Percentiles rank a stretch among this genome's conserved stretches.
Evolutionary conservation across 495 filamentous ascomycete genomes (phyloP).

Genomic region (Lophium mytilinum): DNA sequence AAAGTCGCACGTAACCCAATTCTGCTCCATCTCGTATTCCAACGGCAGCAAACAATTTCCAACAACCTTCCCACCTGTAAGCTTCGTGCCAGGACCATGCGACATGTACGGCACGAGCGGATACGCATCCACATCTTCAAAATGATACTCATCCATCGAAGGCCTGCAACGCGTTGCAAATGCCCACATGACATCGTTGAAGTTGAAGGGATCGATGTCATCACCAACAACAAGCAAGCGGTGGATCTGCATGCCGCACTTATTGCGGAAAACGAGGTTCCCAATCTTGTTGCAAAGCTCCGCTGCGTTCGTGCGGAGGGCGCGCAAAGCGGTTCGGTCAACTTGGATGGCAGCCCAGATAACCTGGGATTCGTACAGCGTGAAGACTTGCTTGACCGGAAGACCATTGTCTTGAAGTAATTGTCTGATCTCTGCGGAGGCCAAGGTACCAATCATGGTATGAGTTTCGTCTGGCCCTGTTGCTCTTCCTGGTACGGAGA

Average conservation of each 20-base stretch:
- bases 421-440: slow-evolving; percentile 36
- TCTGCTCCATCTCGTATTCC: not conserved
- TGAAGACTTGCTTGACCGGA: not conserved
- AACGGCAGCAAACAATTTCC: not conserved
- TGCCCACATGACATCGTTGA: slow-evolving; percentile 37
- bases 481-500: slow-evolving; percentile 17
- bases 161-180: slow-evolving; percentile 38
- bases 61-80: not conserved
- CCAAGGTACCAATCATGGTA: slow-evolving; percentile 36
- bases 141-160: slow-evolving; percentile 33
- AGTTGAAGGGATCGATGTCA: slow-evolving; percentile 33
- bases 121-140: not conserved
- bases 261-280: not conserved
- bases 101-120: not conserved
- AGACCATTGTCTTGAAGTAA: slow-evolving; percentile 28
- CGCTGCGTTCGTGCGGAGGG: not conserved
- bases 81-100: not conserved
- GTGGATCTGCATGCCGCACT: slow-evolving; percentile 24
- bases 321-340: not conserved
- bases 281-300: not conserved
- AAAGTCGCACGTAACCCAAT: slow-evolving; percentile 35
- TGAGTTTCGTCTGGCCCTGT: slow-evolving; percentile 36
- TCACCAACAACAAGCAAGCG: slow-evolving; percentile 36
- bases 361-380: not conserved
- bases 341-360: not conserved